phyloP scores from a whole-genome alignment of 352 stramenopile species.

The Plasmopara halstedii region DNA sequence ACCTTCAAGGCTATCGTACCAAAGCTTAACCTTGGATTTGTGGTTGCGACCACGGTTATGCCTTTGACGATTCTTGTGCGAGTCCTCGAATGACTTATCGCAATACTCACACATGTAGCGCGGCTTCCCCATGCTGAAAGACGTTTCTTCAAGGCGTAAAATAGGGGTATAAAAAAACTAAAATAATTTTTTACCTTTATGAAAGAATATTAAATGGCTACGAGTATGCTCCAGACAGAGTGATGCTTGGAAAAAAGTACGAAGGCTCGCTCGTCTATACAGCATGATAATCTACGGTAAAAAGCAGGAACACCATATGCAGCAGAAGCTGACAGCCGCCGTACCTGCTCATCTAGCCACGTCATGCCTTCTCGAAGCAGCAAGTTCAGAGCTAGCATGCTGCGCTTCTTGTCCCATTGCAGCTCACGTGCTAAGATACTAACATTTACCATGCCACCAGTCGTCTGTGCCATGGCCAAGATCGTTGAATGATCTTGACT shows the following conservation, averaged over 20 bases:
- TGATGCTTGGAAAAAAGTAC: slow-evolving; percentile 86
- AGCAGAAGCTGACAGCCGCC: background rate
- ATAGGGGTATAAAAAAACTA: no score
- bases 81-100: slow-evolving; percentile 77
- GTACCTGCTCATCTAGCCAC: slow-evolving; percentile 91
- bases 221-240: slow-evolving; percentile 65
- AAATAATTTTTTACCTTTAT: no score
- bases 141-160: no score
- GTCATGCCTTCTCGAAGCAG: slow-evolving; percentile 93
- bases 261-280: slow-evolving; percentile 44
- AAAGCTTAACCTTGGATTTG: slow-evolving; percentile 79
- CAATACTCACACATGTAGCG: slow-evolving; percentile 75
- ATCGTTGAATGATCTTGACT: slow-evolving; percentile 93
- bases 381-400: slow-evolving; percentile 86
- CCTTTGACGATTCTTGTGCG: slow-evolving; percentile 52
- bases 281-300: slow-evolving; percentile 7
- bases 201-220: no score
- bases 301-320: background rate
- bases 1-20: slow-evolving; percentile 77
- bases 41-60: slow-evolving; percentile 66
- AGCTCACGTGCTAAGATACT: slow-evolving; percentile 75
- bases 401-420: slow-evolving; percentile 88
- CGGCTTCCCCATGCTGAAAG: slow-evolving; percentile 41
- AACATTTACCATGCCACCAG: slow-evolving; percentile 83
- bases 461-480: slow-evolving; percentile 84